A percentile compares a stretch with the other conserved stretches of the same genome.
These are phyloP conservation scores for Deinandra increscens DNA, from an alignment of 129 eudicot species.

Conservation along the genomic window DNA sequence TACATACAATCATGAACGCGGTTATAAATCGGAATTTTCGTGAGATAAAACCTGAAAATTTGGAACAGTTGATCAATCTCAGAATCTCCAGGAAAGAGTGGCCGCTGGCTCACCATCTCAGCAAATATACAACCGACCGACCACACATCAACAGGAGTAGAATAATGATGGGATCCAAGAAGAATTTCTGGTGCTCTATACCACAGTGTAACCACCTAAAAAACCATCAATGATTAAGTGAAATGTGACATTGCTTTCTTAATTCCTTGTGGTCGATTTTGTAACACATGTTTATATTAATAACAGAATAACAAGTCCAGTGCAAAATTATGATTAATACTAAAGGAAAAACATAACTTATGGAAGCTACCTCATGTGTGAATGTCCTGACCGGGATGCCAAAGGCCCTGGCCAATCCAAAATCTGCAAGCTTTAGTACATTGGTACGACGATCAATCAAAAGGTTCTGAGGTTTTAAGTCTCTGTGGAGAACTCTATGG, in stretches of 20 bases:
- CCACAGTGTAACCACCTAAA: conserved; percentile 96
- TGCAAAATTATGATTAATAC: not conserved
- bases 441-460: conserved; percentile 89
- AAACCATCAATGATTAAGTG: not conserved
- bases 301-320: not conserved
- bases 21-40: not conserved
- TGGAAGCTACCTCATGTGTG: conserved; percentile 70
- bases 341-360: not conserved
- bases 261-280: conserved; percentile 5
- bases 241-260: not conserved
- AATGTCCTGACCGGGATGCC: conserved; percentile 87
- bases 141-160: conserved; percentile 58
- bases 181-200: conserved; percentile 82
- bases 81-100: conserved; percentile 95
- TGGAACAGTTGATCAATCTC: conserved; percentile 85
- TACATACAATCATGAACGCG: not conserved
- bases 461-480: conserved; percentile 89
- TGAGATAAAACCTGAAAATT: conserved; percentile 68
- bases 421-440: conserved; percentile 88
- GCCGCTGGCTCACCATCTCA: conserved; percentile 86
- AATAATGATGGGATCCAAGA: not conserved
- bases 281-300: not conserved
- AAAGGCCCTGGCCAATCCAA: conserved; percentile 94
- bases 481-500: conserved; percentile 89
- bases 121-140: conserved; percentile 99